Conservation (phyloP, 441 rosid genomes). For the Gossypium davidsonii region DNA sequence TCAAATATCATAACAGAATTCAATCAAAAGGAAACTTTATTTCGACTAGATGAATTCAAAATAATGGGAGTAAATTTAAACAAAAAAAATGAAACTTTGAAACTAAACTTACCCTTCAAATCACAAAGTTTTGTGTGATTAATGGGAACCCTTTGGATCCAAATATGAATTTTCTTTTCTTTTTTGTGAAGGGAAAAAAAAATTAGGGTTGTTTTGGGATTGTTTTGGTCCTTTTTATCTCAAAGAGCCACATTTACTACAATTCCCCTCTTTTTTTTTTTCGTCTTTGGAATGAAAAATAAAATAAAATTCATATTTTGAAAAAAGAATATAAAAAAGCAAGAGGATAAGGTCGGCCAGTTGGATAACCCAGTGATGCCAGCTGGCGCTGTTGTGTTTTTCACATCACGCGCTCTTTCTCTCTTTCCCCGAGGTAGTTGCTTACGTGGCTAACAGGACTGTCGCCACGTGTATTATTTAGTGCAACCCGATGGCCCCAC, state of each 20-base stretch:
- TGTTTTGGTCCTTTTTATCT: slow-evolving; percentile 25
- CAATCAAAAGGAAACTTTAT: background rate
- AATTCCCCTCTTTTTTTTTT: background rate
- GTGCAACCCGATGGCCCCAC: background rate
- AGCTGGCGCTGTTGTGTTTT: slow-evolving; percentile 42
- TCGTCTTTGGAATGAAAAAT: slow-evolving; percentile 5
- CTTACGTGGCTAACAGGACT: slow-evolving; percentile 15
- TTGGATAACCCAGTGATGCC: slow-evolving; percentile 39
- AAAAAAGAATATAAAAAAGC: slow-evolving; percentile 3
- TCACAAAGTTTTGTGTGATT: slow-evolving; percentile 12
- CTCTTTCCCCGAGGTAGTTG: background rate
- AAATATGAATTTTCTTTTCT: slow-evolving; percentile 11
- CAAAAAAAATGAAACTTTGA: background rate
- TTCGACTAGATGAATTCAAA: slow-evolving; percentile 12
- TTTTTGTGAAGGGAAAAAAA: slow-evolving; percentile 24
- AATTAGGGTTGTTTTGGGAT: slow-evolving; percentile 42
- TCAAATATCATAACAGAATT: background rate
- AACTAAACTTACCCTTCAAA: slow-evolving; percentile 28
- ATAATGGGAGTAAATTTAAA: background rate
- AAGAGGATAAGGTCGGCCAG: slow-evolving; percentile 79
- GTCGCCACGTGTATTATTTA: background rate
- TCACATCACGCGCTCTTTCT: slow-evolving; percentile 36
- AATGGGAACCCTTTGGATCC: slow-evolving; percentile 21
- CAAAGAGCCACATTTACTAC: slow-evolving; percentile 19
- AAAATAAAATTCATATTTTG: background rate